Evolutionary conservation across 768 basidiomycete species (phyloP).

Genomic region (Rossbeevera mucosa): DNA sequence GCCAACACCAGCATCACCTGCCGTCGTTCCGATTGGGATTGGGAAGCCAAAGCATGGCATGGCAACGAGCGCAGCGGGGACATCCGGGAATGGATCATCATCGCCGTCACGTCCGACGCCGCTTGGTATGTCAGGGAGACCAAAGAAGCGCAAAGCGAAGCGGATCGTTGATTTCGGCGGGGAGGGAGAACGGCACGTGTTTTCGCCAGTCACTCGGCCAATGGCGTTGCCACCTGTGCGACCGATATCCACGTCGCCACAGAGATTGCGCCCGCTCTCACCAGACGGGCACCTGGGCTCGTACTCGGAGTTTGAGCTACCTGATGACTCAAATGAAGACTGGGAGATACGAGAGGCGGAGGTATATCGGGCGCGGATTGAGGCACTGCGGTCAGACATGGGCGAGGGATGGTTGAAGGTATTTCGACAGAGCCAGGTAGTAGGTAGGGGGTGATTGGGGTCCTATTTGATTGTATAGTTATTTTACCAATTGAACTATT

Average conservation of each 20-base stretch:
- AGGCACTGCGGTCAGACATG: constrained; percentile 81
- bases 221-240: constrained; percentile 5
- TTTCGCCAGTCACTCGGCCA: constrained; percentile 17
- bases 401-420: constrained; percentile 89
- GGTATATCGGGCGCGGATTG: constrained; percentile 70
- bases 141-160: constrained; percentile 58
- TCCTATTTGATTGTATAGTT: constrained; percentile 16
- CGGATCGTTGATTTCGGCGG: constrained; percentile 77
- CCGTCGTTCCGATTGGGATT: constrained; percentile 53
- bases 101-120: constrained; percentile 39
- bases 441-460: constrained; percentile 25
- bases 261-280: constrained; percentile 13
- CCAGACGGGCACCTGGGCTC: constrained; percentile 14
- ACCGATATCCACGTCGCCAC: constrained; percentile 18
- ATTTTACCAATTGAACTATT: not conserved
- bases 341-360: constrained; percentile 53
- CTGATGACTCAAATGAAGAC: constrained; percentile 16
- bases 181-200: constrained; percentile 35
- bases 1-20: constrained; percentile 53
- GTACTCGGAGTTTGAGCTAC: constrained; percentile 54
- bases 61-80: constrained; percentile 17
- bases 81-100: constrained; percentile 21
- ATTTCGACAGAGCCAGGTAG: constrained; percentile 58
- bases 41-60: constrained; percentile 19
- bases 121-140: constrained; percentile 40